Conservation (phyloP, 441 rosid genomes). For the Pelargonium hybrid region DNA sequence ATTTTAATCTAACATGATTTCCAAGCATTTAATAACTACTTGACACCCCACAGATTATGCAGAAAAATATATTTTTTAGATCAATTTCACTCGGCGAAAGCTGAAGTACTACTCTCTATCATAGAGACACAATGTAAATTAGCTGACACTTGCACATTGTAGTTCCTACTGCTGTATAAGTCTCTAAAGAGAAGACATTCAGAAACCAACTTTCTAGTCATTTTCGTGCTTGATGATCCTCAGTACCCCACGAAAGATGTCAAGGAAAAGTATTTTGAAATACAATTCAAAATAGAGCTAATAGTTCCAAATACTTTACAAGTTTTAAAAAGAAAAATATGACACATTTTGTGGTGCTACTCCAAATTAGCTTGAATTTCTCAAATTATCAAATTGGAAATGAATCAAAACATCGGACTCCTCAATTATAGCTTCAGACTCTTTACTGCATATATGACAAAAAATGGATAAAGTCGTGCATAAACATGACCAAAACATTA, state of each 20-base stretch:
- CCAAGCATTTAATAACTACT: background rate
- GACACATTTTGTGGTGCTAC: background rate
- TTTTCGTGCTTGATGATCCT: background rate
- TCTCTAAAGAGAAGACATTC: background rate
- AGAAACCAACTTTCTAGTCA: background rate
- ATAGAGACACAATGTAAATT: background rate
- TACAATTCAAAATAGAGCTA: background rate
- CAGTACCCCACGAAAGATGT: background rate
- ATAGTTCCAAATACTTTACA: background rate
- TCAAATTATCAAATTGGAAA: background rate
- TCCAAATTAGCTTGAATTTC: background rate
- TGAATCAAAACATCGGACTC: background rate
- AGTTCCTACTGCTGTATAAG: background rate
- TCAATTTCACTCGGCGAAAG: background rate
- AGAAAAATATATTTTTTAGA: background rate
- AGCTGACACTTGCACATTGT: background rate
- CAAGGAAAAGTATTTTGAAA: conserved; percentile 6
- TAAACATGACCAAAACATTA: background rate
- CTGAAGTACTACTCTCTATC: background rate
- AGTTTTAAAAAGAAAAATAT: background rate
- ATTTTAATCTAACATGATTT: background rate
- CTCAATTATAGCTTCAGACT: background rate
- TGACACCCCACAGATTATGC: background rate
- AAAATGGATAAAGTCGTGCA: background rate
- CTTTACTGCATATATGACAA: background rate